phyloP scores from a whole-genome alignment of 1,284 basidiomycete genomes.

The Xerocomus amazonicus region DNA sequence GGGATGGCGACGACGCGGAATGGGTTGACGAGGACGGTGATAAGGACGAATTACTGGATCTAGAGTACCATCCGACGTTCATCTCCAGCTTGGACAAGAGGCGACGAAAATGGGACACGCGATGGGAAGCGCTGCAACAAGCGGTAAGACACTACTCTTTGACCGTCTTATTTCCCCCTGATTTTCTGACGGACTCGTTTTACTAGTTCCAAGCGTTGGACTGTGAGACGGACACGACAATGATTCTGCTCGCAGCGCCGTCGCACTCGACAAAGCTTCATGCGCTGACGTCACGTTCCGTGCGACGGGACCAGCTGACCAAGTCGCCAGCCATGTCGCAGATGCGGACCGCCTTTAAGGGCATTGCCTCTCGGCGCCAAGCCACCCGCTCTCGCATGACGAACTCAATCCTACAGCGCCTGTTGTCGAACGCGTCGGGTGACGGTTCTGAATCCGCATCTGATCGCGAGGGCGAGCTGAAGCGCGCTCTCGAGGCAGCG shows the following conservation, averaged over 20 bases:
- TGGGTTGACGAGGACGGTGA: slow-evolving; percentile 76
- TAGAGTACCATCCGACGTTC: slow-evolving; percentile 73
- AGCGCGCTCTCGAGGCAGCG: slow-evolving; percentile 59
- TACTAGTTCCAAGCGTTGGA: slow-evolving; percentile 71
- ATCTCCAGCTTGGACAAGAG: slow-evolving; percentile 63
- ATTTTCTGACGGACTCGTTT: background rate
- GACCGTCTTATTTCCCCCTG: too few relatives aligned
- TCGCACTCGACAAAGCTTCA: slow-evolving; percentile 65
- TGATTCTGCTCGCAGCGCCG: slow-evolving; percentile 69
- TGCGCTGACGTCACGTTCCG: slow-evolving; percentile 58
- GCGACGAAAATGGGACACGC: slow-evolving; percentile 64
- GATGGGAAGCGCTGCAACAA: slow-evolving; percentile 69
- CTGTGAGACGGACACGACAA: slow-evolving; percentile 72
- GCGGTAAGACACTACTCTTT: slow-evolving; percentile 41
- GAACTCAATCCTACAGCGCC: slow-evolving; percentile 54
- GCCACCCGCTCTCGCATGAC: slow-evolving; percentile 40
- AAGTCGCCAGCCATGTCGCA: slow-evolving; percentile 48
- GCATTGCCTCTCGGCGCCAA: slow-evolving; percentile 56
- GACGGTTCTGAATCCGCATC: slow-evolving; percentile 49
- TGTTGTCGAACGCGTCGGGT: slow-evolving; percentile 39
- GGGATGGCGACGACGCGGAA: slow-evolving; percentile 42
- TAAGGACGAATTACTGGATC: slow-evolving; percentile 64
- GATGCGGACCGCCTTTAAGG: slow-evolving; percentile 54
- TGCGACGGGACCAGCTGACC: slow-evolving; percentile 53
- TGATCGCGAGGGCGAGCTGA: slow-evolving; percentile 60